These are phyloP conservation scores for Teratosphaeria viscida DNA, from an alignment of 2,329 filamentous ascomycete genomes.

Conservation along the genomic window DNA sequence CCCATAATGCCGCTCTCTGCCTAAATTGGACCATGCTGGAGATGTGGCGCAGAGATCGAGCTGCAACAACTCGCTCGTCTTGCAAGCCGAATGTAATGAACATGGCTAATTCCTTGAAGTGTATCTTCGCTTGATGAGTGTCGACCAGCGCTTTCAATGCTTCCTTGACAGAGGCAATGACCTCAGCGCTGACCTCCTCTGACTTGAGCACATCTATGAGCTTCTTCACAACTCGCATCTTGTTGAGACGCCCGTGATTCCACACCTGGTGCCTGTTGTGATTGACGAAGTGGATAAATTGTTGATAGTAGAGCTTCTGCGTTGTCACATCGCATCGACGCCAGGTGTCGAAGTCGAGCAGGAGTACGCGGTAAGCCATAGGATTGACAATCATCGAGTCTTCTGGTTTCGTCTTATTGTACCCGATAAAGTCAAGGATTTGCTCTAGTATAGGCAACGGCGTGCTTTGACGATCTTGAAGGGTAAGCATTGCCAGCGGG, in stretches of 20 bases:
- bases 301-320: conserved; percentile 83
- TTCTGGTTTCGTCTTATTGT: conserved; percentile 65
- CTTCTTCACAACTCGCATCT: conserved; percentile 88
- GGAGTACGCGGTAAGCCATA: conserved; percentile 78
- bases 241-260: conserved; percentile 72
- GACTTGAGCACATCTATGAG: conserved; percentile 83
- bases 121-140: conserved; percentile 71
- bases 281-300: conserved; percentile 81
- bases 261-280: conserved; percentile 87
- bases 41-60: conserved; percentile 13
- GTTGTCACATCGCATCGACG: conserved; percentile 64
- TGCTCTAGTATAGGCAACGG: conserved; percentile 57
- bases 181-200: conserved; percentile 62
- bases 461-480: conserved; percentile 42
- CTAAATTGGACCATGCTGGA: conserved; percentile 18
- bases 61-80: conserved; percentile 37
- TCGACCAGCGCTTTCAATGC: conserved; percentile 72
- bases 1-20: conserved; percentile 20
- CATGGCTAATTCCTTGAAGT: conserved; percentile 74
- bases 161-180: conserved; percentile 64
- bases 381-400: conserved; percentile 94
- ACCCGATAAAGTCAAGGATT: conserved; percentile 79
- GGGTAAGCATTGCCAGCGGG: conserved; percentile 11
- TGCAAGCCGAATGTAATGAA: conserved; percentile 92
- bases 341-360: conserved; percentile 93